Conservation (phyloP, 2,329 filamentous ascomycete genomes). For the Alternaria conjuncta region DNA sequence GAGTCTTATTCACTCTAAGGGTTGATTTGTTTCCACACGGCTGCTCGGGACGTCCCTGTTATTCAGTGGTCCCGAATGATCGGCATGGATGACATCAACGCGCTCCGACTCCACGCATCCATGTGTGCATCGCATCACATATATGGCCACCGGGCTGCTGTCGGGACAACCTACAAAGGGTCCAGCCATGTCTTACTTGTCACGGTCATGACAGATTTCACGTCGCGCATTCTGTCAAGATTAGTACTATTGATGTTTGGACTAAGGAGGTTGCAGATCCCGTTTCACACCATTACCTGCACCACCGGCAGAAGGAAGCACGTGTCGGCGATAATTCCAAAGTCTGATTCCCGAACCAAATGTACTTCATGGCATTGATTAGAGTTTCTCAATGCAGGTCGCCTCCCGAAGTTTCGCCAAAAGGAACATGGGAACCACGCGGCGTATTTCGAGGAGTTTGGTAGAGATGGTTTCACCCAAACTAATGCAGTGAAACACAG, state of each 20-base stretch:
- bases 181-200: background rate
- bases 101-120: background rate
- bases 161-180: background rate
- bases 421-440: background rate
- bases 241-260: background rate
- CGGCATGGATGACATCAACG: constrained; percentile 7
- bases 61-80: background rate
- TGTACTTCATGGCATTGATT: background rate
- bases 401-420: background rate
- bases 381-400: background rate
- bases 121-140: background rate
- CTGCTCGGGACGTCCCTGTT: background rate
- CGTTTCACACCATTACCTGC: background rate
- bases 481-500: background rate
- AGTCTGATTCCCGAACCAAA: background rate
- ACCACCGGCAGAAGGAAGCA: background rate
- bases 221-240: background rate
- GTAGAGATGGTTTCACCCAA: background rate
- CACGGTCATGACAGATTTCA: background rate
- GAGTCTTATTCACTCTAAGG: background rate
- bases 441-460: background rate
- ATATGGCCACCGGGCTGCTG: background rate
- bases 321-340: background rate
- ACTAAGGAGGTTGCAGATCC: background rate
- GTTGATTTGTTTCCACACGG: background rate